phyloP scores from a whole-genome alignment of 495 filamentous ascomycete species.

The Lophium mytilinum region DNA sequence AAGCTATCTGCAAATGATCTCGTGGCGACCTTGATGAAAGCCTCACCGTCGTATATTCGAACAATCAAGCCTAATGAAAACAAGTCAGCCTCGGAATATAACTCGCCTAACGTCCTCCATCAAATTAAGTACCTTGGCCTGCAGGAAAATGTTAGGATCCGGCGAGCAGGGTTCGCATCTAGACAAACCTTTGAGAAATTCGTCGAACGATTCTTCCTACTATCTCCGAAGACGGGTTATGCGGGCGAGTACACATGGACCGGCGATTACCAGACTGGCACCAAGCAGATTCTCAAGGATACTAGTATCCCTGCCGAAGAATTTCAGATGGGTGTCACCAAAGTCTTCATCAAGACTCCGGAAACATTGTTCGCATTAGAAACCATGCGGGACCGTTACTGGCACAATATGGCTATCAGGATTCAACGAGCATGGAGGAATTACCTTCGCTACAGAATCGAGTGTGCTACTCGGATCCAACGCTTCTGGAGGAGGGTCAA shows the following conservation, averaged over 20 bases:
- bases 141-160: slow-evolving; percentile 97
- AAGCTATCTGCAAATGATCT: slow-evolving; percentile 92
- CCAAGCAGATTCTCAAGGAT: slow-evolving; percentile 93
- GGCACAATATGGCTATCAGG: slow-evolving; percentile 98
- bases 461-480: slow-evolving; percentile 90
- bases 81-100: slow-evolving; percentile 90
- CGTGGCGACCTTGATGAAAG: slow-evolving; percentile 93
- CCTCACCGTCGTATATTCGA: slow-evolving; percentile 91
- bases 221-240: slow-evolving; percentile 91
- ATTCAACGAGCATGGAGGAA: slow-evolving; percentile 98
- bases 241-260: slow-evolving; percentile 96
- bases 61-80: slow-evolving; percentile 99
- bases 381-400: slow-evolving; percentile 94
- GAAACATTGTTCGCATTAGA: slow-evolving; percentile 96
- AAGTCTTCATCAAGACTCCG: slow-evolving; percentile 97
- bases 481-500: slow-evolving; percentile 88
- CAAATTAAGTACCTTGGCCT: slow-evolving; percentile 99
- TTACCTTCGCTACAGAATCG: slow-evolving; percentile 82
- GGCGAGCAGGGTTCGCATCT: slow-evolving; percentile 93
- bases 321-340: slow-evolving; percentile 94
- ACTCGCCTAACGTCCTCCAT: slow-evolving; percentile 83
- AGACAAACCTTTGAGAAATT: slow-evolving; percentile 98
- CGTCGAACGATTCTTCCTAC: slow-evolving; percentile 90
- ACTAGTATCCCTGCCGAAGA: slow-evolving; percentile 91
- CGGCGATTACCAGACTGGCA: slow-evolving; percentile 74